Evolutionary conservation across 306 rosid species (phyloP).

Genomic region (Clitoria ternatea): DNA sequence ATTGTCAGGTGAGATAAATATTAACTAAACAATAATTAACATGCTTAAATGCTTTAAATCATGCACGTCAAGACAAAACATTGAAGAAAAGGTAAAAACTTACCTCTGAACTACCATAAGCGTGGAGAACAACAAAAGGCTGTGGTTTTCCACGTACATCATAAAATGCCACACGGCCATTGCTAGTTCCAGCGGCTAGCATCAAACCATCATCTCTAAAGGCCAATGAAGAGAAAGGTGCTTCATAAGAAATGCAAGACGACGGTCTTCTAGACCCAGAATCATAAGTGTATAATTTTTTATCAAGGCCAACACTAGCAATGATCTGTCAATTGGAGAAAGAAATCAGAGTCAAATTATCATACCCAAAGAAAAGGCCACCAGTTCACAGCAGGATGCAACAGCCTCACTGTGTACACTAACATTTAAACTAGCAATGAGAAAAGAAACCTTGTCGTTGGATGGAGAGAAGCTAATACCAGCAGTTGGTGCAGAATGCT

Average conservation of each 20-base stretch:
- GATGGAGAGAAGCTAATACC: constrained; percentile 96
- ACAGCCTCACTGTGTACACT: constrained; percentile 11
- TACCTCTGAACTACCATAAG: constrained; percentile 62
- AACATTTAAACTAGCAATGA: constrained; percentile 13
- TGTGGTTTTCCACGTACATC: constrained; percentile 97
- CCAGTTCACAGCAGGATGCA: constrained; percentile 16
- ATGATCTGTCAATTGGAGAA: constrained; percentile 62
- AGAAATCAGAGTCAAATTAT: constrained; percentile 26
- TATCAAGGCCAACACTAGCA: constrained; percentile 96
- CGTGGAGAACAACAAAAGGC: constrained; percentile 87
- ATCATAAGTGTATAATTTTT: constrained; percentile 89
- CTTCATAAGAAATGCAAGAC: constrained; percentile 77
- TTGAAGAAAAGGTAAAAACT: background rate
- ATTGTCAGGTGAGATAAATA: constrained; percentile 4
- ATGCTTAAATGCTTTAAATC: constrained; percentile 11
- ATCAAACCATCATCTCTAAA: constrained; percentile 93
- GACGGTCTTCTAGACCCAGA: constrained; percentile 81
- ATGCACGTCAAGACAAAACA: constrained; percentile 5
- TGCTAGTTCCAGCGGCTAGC: constrained; percentile 98
- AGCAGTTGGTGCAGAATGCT: constrained; percentile 98
- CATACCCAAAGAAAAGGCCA: constrained; percentile 19
- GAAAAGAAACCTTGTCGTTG: constrained; percentile 80
- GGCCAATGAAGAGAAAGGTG: constrained; percentile 92
- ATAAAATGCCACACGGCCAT: constrained; percentile 89
- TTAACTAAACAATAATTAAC: background rate